Percentiles rank a stretch among this genome's conserved stretches.
Evolutionary conservation across 805 yeast species (phyloP).

Genomic region (Metschnikowia bowlesiae): DNA sequence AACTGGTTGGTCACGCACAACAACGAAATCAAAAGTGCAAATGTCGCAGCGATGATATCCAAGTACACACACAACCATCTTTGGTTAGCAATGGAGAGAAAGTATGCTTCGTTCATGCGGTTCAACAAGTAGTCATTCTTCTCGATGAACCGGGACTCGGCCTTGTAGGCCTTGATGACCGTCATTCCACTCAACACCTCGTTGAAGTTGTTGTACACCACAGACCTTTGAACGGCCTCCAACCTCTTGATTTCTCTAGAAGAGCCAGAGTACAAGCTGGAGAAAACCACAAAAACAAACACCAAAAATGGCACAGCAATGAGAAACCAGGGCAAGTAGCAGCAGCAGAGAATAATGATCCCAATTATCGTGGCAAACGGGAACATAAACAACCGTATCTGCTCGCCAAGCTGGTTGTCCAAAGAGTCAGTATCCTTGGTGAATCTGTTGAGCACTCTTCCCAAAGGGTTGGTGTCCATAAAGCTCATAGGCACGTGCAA

Average conservation of each 20-base stretch:
- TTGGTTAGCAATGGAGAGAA: conserved; percentile 48
- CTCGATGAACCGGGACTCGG: conserved; percentile 28
- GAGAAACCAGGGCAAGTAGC: conserved; percentile 52
- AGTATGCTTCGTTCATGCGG: conserved; percentile 51
- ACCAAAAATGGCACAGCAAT: conserved; percentile 51
- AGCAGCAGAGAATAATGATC: conserved; percentile 41
- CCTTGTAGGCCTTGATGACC: conserved; percentile 43
- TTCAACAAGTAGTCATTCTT: conserved; percentile 43
- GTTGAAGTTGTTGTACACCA: conserved; percentile 46
- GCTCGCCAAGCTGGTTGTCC: conserved; percentile 43
- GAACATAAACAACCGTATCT: conserved; percentile 36
- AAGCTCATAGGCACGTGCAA: conserved; percentile 42
- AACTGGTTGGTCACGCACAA: conserved; percentile 58
- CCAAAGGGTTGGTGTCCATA: conserved; percentile 42
- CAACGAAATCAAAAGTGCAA: conserved; percentile 51
- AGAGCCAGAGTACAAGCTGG: conserved; percentile 46
- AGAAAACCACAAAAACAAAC: conserved; percentile 31
- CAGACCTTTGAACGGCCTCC: conserved; percentile 45
- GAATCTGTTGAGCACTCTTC: conserved; percentile 41
- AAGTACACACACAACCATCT: conserved; percentile 60
- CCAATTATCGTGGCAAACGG: conserved; percentile 34
- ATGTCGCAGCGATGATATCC: conserved; percentile 44
- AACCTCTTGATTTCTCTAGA: conserved; percentile 46
- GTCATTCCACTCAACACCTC: conserved; percentile 46
- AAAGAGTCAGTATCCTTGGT: conserved; percentile 45